Evolutionary conservation across 2,329 filamentous ascomycete genomes (phyloP), one percentile per base, ranked within the genome.

Genomic region (Penicillium polonicum): DNA sequence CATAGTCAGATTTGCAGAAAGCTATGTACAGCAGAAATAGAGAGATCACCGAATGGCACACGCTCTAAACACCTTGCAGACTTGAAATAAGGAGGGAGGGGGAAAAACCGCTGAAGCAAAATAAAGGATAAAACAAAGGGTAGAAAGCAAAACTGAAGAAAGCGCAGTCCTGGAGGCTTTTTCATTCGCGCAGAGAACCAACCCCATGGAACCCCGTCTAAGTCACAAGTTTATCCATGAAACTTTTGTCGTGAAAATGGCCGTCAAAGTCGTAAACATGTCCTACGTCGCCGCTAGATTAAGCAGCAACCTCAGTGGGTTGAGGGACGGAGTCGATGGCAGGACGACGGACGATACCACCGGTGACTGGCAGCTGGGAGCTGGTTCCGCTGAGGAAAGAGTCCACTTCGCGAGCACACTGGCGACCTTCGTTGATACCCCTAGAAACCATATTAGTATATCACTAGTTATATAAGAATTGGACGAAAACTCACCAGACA

Each of bases 351-450:
- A 96, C 83, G 67, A 97, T 96, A 74, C 93, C 93, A 72, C 93
- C 93, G 35, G 92, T 96, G 55, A 96, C 89, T 10, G 93, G 93
- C 48, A 97, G 84, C 70, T 84, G 85, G 58, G 90, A 92, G 71
- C 85, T 81, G 53, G 79, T 84, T 62, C 88, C 85, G 76, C 90
- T 90, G 44, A 97, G 88, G 82, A 86, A 96, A 52, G 91, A 77
- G 75, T 97, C 93, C 56, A 97, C 89, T 76, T 97, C 92, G 61
- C 93, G 89, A 69, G 93, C 93, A 68, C 89, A 88, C 80, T 94
- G 90, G 68, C 93, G 90, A 70, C 93, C 93, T 79, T 97, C 93
- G 74, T 97, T 97, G 82, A 97, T 97, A 74, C 92, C 93, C 89
- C 87, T 89, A 62, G 27, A 38, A 38, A 31, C 17, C 19, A 33